Percentiles rank a stretch among this genome's conserved stretches.
These are phyloP conservation scores for Podospora didyma DNA, from an alignment of 495 filamentous ascomycete species.

Conservation along the genomic window DNA sequence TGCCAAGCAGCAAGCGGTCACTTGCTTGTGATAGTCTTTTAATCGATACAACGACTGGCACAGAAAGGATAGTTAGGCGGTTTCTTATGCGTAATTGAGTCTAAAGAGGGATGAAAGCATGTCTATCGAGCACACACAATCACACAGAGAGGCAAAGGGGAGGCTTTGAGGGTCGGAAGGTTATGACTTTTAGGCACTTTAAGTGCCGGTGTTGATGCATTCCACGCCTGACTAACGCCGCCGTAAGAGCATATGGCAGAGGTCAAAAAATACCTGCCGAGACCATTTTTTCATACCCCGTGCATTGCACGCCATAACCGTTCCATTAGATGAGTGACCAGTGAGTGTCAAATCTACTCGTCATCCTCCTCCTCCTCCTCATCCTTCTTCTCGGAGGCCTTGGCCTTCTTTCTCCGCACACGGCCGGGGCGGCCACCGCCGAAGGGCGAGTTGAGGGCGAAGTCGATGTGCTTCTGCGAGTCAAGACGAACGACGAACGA, in stretches of 20 bases:
- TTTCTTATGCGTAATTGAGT: no score
- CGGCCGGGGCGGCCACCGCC: conserved; percentile 95
- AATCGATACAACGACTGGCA: no score
- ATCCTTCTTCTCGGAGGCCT: conserved; percentile 86
- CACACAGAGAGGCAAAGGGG: no score
- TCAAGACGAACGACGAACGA: conserved; percentile 99
- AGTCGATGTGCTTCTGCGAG: conserved; percentile 99
- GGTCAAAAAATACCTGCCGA: conserved; percentile 24
- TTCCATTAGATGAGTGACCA: conserved; percentile 11
- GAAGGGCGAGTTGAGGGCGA: conserved; percentile 93
- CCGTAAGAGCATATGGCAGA: conserved; percentile 30
- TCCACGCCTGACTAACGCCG: conserved; percentile 28
- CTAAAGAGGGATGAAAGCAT: no score
- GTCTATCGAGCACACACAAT: no score
- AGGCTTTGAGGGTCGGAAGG: conserved; percentile 7
- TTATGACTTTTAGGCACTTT: conserved; percentile 13
- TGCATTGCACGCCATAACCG: conserved; percentile 28
- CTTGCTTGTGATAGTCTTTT: no score
- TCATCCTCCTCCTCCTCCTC: conserved; percentile 87
- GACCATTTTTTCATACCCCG: conserved; percentile 38
- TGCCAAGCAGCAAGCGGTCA: no score
- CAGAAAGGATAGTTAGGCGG: no score
- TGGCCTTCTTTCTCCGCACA: conserved; percentile 98
- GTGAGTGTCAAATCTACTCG: conserved; percentile 50
- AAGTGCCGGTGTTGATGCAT: conserved; percentile 26